Percentiles rank a stretch among this genome's conserved stretches.
Conservation (phyloP, 148 eudicot genomes). For the Spergularia marina region DNA sequence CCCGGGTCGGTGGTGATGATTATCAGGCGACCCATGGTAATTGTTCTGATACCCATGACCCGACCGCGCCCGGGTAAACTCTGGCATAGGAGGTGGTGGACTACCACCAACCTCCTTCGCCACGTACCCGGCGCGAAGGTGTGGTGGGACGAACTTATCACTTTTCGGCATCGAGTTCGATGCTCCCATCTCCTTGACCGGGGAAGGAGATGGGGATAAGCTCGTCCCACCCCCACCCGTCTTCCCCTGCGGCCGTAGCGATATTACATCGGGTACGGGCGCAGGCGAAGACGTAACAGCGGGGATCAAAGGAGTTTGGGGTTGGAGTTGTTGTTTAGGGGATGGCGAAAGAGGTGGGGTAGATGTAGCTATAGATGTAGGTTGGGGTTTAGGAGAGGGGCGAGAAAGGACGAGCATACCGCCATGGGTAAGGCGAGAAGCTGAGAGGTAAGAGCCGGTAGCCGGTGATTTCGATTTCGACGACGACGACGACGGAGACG, state of each 20-base stretch:
- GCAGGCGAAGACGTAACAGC: not conserved
- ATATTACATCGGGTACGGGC: conserved; percentile 25
- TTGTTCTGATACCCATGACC: conserved; percentile 22
- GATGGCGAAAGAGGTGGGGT: no score
- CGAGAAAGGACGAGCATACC: conserved; percentile 76
- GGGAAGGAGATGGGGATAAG: no score
- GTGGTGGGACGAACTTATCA: conserved; percentile 66
- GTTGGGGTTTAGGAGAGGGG: conserved; percentile 56
- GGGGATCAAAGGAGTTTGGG: conserved; percentile 1
- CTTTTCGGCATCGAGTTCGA: conserved; percentile 30
- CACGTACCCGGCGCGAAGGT: conserved; percentile 56
- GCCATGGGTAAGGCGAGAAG: conserved; percentile 57
- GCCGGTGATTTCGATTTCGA: conserved; percentile 13
- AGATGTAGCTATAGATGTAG: not conserved
- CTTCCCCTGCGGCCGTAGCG: conserved; percentile 57
- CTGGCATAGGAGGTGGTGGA: conserved; percentile 29
- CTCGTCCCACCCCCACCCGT: conserved; percentile 29
- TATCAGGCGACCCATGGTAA: conserved; percentile 17
- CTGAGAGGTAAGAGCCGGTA: conserved; percentile 24
- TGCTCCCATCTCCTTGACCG: not conserved
- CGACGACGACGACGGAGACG: not conserved
- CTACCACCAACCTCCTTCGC: conserved; percentile 30
- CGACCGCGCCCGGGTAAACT: conserved; percentile 30
- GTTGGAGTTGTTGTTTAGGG: conserved; percentile 7
- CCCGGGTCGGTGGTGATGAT: conserved; percentile 1